phyloP scores from a whole-genome alignment of 2,329 filamentous ascomycete species.

The Harringtonia lauricola region DNA sequence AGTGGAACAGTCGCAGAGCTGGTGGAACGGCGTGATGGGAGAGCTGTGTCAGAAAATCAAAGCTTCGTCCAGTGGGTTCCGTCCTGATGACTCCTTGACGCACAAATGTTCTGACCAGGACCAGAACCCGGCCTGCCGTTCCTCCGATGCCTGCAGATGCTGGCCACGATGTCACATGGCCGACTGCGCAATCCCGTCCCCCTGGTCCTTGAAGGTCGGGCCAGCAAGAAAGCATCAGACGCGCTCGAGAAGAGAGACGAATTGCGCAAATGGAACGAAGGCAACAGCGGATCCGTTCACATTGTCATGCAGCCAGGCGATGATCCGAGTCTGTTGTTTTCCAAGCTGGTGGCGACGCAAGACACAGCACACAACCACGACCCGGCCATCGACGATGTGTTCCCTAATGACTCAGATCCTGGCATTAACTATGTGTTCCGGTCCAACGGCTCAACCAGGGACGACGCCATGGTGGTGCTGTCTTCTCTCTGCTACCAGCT shows the following conservation, averaged over 20 bases:
- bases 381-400: too few species aligned
- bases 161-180: neutral
- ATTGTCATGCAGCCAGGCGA: neutral
- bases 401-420: too few species aligned
- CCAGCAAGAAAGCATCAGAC: neutral
- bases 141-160: neutral
- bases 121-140: neutral
- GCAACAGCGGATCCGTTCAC: neutral
- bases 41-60: neutral
- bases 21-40: too few species aligned
- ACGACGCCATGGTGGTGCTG: neutral
- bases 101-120: too few species aligned
- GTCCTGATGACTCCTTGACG: neutral
- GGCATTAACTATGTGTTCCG: neutral
- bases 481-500: neutral
- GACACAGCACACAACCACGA: too few species aligned
- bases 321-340: neutral
- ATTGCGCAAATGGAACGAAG: neutral
- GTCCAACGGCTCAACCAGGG: neutral
- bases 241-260: neutral
- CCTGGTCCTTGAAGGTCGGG: neutral
- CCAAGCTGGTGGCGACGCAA: neutral
- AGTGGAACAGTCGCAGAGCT: too few species aligned
- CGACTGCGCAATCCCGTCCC: neutral
- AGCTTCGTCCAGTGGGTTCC: neutral